These are phyloP conservation scores for Ophiocordyceps camponoti-saundersi DNA, from an alignment of 2,329 filamentous ascomycete species.

Conservation along the genomic window DNA sequence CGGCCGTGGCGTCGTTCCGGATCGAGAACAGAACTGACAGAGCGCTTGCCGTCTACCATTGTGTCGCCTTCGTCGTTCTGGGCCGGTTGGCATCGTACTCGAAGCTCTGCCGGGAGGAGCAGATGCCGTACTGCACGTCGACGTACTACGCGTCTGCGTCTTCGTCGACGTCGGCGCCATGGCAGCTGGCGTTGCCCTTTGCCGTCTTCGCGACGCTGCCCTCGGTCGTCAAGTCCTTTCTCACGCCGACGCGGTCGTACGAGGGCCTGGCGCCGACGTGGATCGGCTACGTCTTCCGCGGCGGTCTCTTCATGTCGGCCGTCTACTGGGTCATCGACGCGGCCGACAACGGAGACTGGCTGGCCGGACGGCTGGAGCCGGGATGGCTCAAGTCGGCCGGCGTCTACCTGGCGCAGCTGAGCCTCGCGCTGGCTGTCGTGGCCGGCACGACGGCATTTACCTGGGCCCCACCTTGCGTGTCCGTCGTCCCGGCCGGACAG, in stretches of 20 bases:
- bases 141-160: slow-evolving; percentile 89
- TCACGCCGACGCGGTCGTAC: slow-evolving; percentile 68
- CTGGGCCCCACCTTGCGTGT: slow-evolving; percentile 73
- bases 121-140: slow-evolving; percentile 91
- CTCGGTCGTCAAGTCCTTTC: slow-evolving; percentile 61
- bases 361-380: slow-evolving; percentile 35
- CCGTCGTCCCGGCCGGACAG: slow-evolving; percentile 39
- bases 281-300: slow-evolving; percentile 66
- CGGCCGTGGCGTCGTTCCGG: slow-evolving; percentile 57
- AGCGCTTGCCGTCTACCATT: slow-evolving; percentile 68
- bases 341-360: slow-evolving; percentile 73
- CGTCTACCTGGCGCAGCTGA: slow-evolving; percentile 62
- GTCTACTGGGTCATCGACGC: slow-evolving; percentile 81
- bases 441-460: slow-evolving; percentile 74
- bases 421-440: slow-evolving; percentile 63
- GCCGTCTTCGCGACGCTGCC: slow-evolving; percentile 56
- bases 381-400: slow-evolving; percentile 55
- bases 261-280: slow-evolving; percentile 72
- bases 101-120: slow-evolving; percentile 87
- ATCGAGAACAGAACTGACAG: slow-evolving; percentile 51
- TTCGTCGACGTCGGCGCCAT: slow-evolving; percentile 81
- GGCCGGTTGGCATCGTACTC: slow-evolving; percentile 72
- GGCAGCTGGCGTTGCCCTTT: slow-evolving; percentile 74
- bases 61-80: slow-evolving; percentile 63
- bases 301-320: slow-evolving; percentile 58